These are phyloP conservation scores for Chaetomium fimeti DNA, from an alignment of 495 filamentous ascomycete species.

Conservation along the genomic window DNA sequence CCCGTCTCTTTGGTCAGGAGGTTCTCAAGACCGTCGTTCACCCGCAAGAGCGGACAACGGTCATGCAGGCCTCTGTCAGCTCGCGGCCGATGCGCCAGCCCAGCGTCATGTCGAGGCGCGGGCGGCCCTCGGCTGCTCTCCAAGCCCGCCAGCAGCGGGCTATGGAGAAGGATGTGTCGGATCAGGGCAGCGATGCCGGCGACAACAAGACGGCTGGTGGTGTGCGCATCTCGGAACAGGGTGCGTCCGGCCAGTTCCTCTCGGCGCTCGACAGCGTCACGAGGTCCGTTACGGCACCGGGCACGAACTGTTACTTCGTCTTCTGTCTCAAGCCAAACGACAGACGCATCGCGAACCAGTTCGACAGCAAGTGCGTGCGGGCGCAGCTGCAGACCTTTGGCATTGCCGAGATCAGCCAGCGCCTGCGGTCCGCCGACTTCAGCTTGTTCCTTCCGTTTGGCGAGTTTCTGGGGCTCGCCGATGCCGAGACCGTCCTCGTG, in stretches of 20 bases:
- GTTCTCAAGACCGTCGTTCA: conserved; percentile 86
- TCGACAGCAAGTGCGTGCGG: conserved; percentile 96
- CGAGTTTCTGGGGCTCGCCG: conserved; percentile 87
- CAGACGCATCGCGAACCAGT: conserved; percentile 94
- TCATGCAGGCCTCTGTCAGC: conserved; percentile 95
- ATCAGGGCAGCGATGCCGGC: conserved; percentile 53
- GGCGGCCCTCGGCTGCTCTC: conserved; percentile 45
- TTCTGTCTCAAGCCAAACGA: conserved; percentile 98
- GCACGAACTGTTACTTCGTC: conserved; percentile 90
- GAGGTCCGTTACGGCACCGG: conserved; percentile 72
- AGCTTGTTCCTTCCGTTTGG: conserved; percentile 93
- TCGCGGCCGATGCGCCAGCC: conserved; percentile 90
- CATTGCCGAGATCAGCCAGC: conserved; percentile 93
- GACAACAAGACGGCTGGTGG: conserved; percentile 37
- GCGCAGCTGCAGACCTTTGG: conserved; percentile 93
- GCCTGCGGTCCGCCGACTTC: conserved; percentile 89
- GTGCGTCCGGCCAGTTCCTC: conserved; percentile 89
- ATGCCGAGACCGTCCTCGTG: conserved; percentile 77
- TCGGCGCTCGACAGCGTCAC: conserved; percentile 85
- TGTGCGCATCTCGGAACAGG: conserved; percentile 59
- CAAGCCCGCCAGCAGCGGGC: conserved; percentile 38
- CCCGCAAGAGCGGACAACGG: conserved; percentile 81
- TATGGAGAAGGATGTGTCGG: conserved; percentile 43
- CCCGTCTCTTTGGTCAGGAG: conserved; percentile 88
- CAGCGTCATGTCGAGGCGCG: conserved; percentile 73